These are phyloP conservation scores for Carallia pectinifolia DNA, from an alignment of 345 rosid species.

Conservation along the genomic window DNA sequence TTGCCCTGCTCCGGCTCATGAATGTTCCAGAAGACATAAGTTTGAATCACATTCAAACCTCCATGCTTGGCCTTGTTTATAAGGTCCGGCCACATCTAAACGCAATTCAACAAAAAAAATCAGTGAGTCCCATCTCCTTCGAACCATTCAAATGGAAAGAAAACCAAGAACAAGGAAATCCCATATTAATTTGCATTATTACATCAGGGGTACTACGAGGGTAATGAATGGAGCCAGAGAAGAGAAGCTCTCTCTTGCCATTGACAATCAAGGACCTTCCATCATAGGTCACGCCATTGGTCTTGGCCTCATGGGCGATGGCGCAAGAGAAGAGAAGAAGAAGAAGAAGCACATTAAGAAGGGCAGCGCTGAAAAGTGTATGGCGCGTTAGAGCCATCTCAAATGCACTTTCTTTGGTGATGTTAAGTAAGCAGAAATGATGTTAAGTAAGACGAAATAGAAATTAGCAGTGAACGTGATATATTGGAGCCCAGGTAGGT, in stretches of 20 bases:
- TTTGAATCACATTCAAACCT: slow-evolving; percentile 58
- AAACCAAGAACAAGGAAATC: no score
- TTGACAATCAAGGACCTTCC: slow-evolving; percentile 58
- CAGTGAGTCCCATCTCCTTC: background rate
- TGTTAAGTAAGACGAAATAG: background rate
- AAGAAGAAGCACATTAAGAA: background rate
- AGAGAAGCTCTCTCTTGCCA: slow-evolving; percentile 55
- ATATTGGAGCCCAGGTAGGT: background rate
- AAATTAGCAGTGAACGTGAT: background rate
- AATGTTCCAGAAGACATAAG: slow-evolving; percentile 63
- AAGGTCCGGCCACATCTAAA: slow-evolving; percentile 55
- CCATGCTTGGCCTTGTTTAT: slow-evolving; percentile 49
- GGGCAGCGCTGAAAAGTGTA: slow-evolving; percentile 12
- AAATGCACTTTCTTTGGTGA: background rate
- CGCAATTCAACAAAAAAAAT: slow-evolving; percentile 3
- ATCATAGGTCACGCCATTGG: slow-evolving; percentile 46
- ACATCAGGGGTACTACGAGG: slow-evolving; percentile 80
- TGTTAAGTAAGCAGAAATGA: background rate
- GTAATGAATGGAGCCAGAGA: slow-evolving; percentile 88
- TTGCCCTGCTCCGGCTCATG: slow-evolving; percentile 60
- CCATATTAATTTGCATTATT: slow-evolving; percentile 10
- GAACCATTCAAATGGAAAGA: background rate
- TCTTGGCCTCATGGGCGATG: background rate
- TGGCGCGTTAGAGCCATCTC: background rate
- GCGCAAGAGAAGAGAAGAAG: slow-evolving; percentile 14